Conservation (phyloP, 495 filamentous ascomycete species). For the Amniculicola lignicola region DNA sequence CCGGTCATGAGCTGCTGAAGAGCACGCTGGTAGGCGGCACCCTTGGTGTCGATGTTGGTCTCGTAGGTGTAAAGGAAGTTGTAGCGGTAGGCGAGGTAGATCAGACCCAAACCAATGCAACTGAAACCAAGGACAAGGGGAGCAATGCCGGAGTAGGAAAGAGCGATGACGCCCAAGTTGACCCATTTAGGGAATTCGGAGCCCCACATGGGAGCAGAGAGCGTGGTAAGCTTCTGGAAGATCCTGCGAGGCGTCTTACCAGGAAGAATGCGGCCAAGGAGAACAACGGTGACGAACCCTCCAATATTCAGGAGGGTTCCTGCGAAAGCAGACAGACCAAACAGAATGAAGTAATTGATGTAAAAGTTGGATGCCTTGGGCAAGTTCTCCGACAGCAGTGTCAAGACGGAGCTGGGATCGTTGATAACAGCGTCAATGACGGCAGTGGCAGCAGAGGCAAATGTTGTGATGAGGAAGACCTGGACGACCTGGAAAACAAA, state of each 20-base stretch:
- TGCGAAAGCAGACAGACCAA: slow-evolving; percentile 80
- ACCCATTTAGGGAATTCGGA: slow-evolving; percentile 84
- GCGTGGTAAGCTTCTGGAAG: slow-evolving; percentile 62
- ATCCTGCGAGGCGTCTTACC: slow-evolving; percentile 73
- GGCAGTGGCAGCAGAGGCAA: slow-evolving; percentile 72
- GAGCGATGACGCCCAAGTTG: slow-evolving; percentile 79
- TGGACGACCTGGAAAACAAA: slow-evolving; percentile 95
- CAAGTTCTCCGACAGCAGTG: slow-evolving; percentile 68
- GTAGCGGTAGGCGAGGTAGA: slow-evolving; percentile 94
- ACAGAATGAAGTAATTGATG: slow-evolving; percentile 90
- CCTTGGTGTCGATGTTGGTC: slow-evolving; percentile 82
- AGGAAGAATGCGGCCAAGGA: slow-evolving; percentile 67
- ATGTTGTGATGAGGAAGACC: slow-evolving; percentile 84
- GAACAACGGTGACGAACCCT: slow-evolving; percentile 70
- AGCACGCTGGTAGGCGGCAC: slow-evolving; percentile 80
- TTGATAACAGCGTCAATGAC: slow-evolving; percentile 62
- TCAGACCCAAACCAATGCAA: slow-evolving; percentile 74
- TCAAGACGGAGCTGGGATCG: slow-evolving; percentile 58
- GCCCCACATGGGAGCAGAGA: slow-evolving; percentile 75
- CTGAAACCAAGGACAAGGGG: slow-evolving; percentile 87
- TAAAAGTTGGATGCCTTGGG: slow-evolving; percentile 90
- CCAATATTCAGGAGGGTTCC: slow-evolving; percentile 71
- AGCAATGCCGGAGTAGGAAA: slow-evolving; percentile 87
- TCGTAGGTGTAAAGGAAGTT: slow-evolving; percentile 92
- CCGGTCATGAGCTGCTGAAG: slow-evolving; percentile 88